Evolutionary conservation across 2,329 filamentous ascomycete genomes (phyloP).

Genomic region (Mariannaea elegans): DNA sequence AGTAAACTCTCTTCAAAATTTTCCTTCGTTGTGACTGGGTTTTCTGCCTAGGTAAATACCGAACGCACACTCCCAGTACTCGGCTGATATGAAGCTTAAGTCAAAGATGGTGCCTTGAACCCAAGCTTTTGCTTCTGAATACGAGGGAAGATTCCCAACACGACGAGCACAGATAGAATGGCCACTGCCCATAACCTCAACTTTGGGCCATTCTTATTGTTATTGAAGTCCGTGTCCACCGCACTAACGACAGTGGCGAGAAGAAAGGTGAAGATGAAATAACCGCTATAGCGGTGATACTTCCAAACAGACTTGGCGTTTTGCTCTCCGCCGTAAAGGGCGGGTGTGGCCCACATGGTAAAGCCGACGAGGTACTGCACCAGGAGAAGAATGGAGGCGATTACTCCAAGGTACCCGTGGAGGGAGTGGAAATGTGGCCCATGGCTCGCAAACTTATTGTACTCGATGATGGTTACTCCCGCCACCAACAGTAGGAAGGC

Average conservation of each 20-base stretch:
- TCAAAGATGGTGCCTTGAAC: constrained; percentile 32
- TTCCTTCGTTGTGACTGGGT: background rate
- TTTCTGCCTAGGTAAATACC: background rate
- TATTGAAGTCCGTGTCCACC: constrained; percentile 78
- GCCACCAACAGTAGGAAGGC: constrained; percentile 69
- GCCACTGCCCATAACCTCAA: constrained; percentile 82
- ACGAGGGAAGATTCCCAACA: constrained; percentile 78
- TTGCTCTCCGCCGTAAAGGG: constrained; percentile 79
- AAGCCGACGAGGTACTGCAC: constrained; percentile 83
- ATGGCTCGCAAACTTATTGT: constrained; percentile 79
- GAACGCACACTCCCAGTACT: background rate
- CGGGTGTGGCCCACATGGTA: constrained; percentile 80
- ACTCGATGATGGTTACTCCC: constrained; percentile 77
- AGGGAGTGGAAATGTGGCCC: constrained; percentile 80
- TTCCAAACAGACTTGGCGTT: constrained; percentile 88
- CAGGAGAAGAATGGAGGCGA: constrained; percentile 74
- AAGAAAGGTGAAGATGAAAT: constrained; percentile 74
- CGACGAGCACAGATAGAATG: constrained; percentile 70
- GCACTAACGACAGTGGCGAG: constrained; percentile 79
- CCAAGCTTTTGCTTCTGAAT: constrained; percentile 87
- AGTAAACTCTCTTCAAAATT: no score
- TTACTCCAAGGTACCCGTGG: constrained; percentile 85
- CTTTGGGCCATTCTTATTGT: constrained; percentile 72
- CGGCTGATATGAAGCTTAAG: constrained; percentile 10
- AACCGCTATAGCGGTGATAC: constrained; percentile 84